phyloP scores from a whole-genome alignment of 73 alveolate species.

The Paramecium caudatum region DNA sequence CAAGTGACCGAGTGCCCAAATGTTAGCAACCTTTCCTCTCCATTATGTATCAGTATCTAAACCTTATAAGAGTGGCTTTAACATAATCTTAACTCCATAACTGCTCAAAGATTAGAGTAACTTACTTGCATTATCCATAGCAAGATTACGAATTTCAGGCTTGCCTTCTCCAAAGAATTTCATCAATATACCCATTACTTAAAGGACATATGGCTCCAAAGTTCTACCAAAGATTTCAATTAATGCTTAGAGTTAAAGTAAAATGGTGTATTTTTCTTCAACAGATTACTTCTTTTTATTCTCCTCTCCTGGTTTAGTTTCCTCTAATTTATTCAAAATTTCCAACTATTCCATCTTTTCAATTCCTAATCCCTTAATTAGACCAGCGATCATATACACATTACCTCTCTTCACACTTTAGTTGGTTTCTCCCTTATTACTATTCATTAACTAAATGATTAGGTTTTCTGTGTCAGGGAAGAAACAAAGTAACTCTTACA shows the following conservation, averaged over 20 bases:
- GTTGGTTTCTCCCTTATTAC: constrained; percentile 57
- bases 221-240: constrained; percentile 79
- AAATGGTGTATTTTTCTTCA: constrained; percentile 77
- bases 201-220: constrained; percentile 80
- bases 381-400: constrained; percentile 86
- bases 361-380: constrained; percentile 84
- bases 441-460: constrained; percentile 75
- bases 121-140: constrained; percentile 76
- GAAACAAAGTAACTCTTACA: constrained; percentile 83
- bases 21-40: constrained; percentile 88
- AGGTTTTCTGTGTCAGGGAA: constrained; percentile 83
- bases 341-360: constrained; percentile 71
- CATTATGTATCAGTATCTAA: constrained; percentile 83
- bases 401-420: constrained; percentile 79
- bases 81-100: constrained; percentile 84
- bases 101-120: constrained; percentile 82
- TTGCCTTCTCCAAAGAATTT: constrained; percentile 83
- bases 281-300: constrained; percentile 60
- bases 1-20: constrained; percentile 90
- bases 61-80: constrained; percentile 82
- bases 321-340: constrained; percentile 70
- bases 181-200: constrained; percentile 80
- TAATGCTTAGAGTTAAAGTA: constrained; percentile 79
- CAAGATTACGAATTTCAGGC: constrained; percentile 81
- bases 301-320: constrained; percentile 75